Conservation (phyloP, 768 basidiomycete species). For the Polyporus arcularius region DNA sequence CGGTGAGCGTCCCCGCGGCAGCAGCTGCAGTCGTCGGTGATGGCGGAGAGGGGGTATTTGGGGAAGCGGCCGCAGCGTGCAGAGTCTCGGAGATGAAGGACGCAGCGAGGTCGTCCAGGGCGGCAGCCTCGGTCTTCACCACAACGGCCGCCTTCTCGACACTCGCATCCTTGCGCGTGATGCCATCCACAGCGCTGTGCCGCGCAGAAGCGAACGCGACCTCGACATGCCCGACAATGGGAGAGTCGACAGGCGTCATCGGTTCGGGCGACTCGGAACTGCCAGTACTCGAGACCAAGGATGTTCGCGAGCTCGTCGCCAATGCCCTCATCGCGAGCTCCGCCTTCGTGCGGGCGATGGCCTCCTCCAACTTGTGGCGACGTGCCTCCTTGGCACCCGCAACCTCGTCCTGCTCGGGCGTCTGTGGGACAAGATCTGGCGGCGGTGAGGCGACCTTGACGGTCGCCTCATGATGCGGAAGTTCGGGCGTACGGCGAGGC, state of each 20-base stretch:
- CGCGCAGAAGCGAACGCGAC: neutral
- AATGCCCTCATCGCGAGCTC: conserved; percentile 2
- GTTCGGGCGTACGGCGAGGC: neutral
- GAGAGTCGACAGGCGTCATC: conserved; percentile 1
- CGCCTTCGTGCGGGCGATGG: conserved; percentile 11
- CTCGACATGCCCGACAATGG: neutral
- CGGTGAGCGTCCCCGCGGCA: no score
- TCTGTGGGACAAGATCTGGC: neutral
- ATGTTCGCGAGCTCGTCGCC: neutral
- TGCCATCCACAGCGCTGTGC: no score
- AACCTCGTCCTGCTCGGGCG: neutral
- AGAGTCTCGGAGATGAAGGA: conserved; percentile 62
- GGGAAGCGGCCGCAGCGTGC: conserved; percentile 35
- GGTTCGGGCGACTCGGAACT: conserved; percentile 9
- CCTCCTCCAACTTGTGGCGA: conserved; percentile 16
- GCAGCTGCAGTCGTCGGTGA: neutral
- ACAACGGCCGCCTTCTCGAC: neutral
- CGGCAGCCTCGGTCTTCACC: neutral
- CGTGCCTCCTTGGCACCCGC: conserved; percentile 1
- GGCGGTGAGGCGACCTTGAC: neutral
- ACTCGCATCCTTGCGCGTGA: neutral
- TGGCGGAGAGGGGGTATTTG: neutral
- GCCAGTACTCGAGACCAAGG: neutral
- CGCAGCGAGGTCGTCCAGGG: conserved; percentile 54
- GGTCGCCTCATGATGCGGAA: neutral